Evolutionary conservation across 2,329 filamentous ascomycete genomes (phyloP).

Genomic region (Tolypocladium inflatum): DNA sequence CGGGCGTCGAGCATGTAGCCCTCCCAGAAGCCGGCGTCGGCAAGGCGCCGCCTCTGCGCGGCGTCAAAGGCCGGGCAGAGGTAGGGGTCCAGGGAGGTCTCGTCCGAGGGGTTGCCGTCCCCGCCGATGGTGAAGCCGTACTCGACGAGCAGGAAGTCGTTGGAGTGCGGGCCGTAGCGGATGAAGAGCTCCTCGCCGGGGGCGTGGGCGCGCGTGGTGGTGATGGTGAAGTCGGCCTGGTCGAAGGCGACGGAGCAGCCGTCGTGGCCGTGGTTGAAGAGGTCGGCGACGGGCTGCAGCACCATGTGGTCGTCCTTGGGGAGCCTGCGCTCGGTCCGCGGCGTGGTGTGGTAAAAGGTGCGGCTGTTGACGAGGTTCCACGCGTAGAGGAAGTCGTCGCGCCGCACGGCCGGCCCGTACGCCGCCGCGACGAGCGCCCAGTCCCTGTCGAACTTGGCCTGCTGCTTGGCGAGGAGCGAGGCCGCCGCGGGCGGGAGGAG

Average conservation of each 20-base stretch:
- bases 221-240: conserved; percentile 42
- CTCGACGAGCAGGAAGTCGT: conserved; percentile 62
- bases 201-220: conserved; percentile 37
- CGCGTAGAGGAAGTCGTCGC: conserved; percentile 38
- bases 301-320: conserved; percentile 51
- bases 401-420: conserved; percentile 13
- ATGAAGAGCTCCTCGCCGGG: conserved; percentile 57
- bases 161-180: conserved; percentile 59
- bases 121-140: conserved; percentile 41
- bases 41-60: conserved; percentile 26
- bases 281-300: conserved; percentile 63
- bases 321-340: conserved; percentile 30
- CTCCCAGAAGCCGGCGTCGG: conserved; percentile 38
- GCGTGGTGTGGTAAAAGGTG: conserved; percentile 48
- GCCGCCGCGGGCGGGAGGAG: conserved; percentile 33
- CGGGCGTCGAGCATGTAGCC: conserved; percentile 41
- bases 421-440: conserved; percentile 24
- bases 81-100: conserved; percentile 36
- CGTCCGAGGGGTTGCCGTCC: conserved; percentile 42
- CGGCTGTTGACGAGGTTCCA: conserved; percentile 55
- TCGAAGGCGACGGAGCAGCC: conserved; percentile 46
- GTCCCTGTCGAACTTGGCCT: conserved; percentile 30
- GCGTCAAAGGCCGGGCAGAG: conserved; percentile 28
- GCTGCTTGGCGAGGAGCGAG: conserved; percentile 43
- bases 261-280: conserved; percentile 50